Percentiles rank a stretch among this genome's conserved stretches.
Evolutionary conservation across 129 eudicot species (phyloP).

Genomic region (Helianthus annuus): DNA sequence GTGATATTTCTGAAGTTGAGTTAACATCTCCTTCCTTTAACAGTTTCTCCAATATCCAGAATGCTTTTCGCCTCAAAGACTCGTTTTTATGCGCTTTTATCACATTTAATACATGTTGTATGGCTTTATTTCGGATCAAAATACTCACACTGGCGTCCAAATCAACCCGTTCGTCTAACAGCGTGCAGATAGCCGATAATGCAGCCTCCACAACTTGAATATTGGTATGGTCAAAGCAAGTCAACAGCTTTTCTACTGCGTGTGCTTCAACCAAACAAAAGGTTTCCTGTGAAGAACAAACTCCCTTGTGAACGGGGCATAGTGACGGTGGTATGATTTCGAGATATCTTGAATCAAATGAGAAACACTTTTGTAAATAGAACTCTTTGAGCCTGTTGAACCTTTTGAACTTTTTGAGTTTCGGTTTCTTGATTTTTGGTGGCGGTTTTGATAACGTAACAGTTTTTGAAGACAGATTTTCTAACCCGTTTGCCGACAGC

Average conservation of each 20-base stretch:
- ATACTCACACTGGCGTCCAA: conserved; percentile 51
- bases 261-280: conserved; percentile 17
- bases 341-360: conserved; percentile 31
- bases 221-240: conserved; percentile 36
- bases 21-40: conserved; percentile 53
- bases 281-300: conserved; percentile 61
- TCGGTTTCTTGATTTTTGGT: conserved; percentile 31
- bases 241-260: not conserved
- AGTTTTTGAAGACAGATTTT: conserved; percentile 60
- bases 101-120: conserved; percentile 50
- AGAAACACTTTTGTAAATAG: conserved; percentile 31
- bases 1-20: conserved; percentile 52
- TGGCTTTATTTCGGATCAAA: conserved; percentile 41
- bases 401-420: conserved; percentile 32
- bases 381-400: conserved; percentile 31
- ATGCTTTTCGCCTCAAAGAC: conserved; percentile 47
- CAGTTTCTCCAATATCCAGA: conserved; percentile 67
- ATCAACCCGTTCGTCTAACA: conserved; percentile 57
- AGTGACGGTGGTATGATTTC: conserved; percentile 18
- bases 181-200: conserved; percentile 58
- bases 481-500: conserved; percentile 62
- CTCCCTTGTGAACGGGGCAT: conserved; percentile 62
- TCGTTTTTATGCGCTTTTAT: conserved; percentile 61
- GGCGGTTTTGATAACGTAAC: conserved; percentile 57
- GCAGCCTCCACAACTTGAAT: conserved; percentile 68